Evolutionary conservation across 2,329 filamentous ascomycete species (phyloP).

Genomic region (Sporothrix luriei): DNA sequence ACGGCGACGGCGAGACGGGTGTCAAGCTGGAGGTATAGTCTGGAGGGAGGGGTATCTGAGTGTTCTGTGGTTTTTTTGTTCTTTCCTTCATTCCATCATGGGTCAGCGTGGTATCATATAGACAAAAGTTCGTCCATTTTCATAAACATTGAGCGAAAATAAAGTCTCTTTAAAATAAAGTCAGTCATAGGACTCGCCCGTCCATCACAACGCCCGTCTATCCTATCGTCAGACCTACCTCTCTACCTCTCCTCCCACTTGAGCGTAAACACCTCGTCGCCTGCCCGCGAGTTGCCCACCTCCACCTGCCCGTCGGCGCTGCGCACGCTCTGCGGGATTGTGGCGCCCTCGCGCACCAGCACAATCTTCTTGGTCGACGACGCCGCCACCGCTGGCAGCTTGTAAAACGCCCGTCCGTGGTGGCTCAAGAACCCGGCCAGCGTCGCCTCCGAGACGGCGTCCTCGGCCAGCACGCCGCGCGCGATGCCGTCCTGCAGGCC

Average conservation of each 20-base stretch:
- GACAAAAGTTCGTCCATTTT: neutral
- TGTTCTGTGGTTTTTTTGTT: neutral
- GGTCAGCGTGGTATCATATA: conserved; percentile 14
- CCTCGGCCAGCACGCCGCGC: conserved; percentile 54
- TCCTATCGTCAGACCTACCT: neutral
- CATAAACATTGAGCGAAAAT: no score
- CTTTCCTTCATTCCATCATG: conserved; percentile 4
- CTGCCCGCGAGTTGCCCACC: conserved; percentile 50
- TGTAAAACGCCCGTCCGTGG: conserved; percentile 59
- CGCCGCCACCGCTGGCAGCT: conserved; percentile 41
- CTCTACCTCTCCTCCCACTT: conserved; percentile 40
- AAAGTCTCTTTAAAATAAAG: no score
- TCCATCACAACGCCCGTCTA: neutral
- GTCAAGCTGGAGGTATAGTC: neutral
- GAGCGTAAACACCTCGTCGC: conserved; percentile 48
- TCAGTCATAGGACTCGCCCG: no score
- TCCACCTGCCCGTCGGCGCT: conserved; percentile 47
- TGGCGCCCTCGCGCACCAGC: conserved; percentile 48
- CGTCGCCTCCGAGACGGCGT: conserved; percentile 57
- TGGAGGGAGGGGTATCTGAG: neutral
- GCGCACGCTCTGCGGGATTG: conserved; percentile 46
- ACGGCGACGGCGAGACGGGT: conserved; percentile 9
- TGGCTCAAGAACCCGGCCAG: conserved; percentile 58
- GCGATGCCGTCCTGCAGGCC: conserved; percentile 64
- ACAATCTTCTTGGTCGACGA: conserved; percentile 40